Conservation (phyloP, 208 protist genomes). For the Trichomonas gallinae region DNA sequence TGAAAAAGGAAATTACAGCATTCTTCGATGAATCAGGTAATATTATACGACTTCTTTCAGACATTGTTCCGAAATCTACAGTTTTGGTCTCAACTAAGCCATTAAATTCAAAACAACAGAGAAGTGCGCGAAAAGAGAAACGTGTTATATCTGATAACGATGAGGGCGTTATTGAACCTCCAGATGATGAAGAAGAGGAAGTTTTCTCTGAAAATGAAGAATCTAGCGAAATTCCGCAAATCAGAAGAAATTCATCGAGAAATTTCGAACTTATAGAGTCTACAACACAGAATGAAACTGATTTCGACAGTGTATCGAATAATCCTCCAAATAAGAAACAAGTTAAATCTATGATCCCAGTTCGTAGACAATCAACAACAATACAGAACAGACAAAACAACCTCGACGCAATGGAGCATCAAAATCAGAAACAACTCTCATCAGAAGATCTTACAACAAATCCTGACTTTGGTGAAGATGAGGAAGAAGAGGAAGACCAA, state of each 20-base stretch:
- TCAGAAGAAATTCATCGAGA: background rate
- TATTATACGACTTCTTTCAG: background rate
- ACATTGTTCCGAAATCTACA: background rate
- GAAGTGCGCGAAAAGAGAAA: background rate
- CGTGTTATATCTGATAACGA: background rate
- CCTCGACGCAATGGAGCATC: background rate
- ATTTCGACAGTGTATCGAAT: background rate
- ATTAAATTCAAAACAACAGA: background rate
- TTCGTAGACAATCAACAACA: background rate
- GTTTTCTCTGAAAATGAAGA: background rate
- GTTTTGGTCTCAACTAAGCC: background rate
- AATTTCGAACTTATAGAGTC: background rate
- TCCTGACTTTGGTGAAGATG: background rate
- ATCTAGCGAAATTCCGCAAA: background rate
- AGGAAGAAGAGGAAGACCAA: background rate
- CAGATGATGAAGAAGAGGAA: background rate
- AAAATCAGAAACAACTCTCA: background rate
- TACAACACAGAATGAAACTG: background rate
- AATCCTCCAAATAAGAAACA: background rate
- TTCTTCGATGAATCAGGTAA: background rate
- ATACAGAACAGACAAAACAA: background rate
- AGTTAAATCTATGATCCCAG: background rate
- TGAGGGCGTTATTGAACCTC: background rate
- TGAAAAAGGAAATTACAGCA: background rate
- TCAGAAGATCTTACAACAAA: background rate